Evolutionary conservation across 2,329 filamentous ascomycete species (phyloP).

Genomic region (Pezicula rhizophila): DNA sequence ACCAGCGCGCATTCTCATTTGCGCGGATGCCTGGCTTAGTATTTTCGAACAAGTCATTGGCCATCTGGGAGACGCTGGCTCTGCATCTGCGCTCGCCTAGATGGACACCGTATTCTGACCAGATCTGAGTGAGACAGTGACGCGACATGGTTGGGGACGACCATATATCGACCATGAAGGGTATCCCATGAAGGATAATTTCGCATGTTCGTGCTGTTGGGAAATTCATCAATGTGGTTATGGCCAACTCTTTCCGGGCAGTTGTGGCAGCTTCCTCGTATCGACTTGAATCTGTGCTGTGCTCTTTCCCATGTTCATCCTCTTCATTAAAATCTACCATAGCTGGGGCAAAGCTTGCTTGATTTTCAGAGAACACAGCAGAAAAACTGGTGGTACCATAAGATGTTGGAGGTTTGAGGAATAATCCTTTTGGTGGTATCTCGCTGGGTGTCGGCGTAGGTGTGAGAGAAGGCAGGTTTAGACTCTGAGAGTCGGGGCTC

Average conservation of each 20-base stretch:
- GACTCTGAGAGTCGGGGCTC: no score
- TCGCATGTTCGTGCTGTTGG: slow-evolving; percentile 5
- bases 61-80: not conserved
- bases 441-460: not conserved
- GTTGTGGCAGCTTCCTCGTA: no score
- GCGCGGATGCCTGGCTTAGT: not conserved
- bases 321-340: not conserved
- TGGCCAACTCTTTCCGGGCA: slow-evolving; percentile 5
- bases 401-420: not conserved
- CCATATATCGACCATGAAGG: not conserved
- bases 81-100: not conserved
- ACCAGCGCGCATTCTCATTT: not conserved
- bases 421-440: not conserved
- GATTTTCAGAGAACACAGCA: not conserved
- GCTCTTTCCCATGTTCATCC: not conserved
- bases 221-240: slow-evolving; percentile 5
- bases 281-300: not conserved
- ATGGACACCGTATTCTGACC: not conserved
- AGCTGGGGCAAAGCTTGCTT: not conserved
- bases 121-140: not conserved
- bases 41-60: not conserved
- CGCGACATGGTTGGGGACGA: not conserved
- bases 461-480: not conserved
- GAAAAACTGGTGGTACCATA: not conserved
- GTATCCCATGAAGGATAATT: not conserved